These are phyloP conservation scores for Torulaspora microellipsoides DNA, from an alignment of 805 yeast species.

Conservation along the genomic window DNA sequence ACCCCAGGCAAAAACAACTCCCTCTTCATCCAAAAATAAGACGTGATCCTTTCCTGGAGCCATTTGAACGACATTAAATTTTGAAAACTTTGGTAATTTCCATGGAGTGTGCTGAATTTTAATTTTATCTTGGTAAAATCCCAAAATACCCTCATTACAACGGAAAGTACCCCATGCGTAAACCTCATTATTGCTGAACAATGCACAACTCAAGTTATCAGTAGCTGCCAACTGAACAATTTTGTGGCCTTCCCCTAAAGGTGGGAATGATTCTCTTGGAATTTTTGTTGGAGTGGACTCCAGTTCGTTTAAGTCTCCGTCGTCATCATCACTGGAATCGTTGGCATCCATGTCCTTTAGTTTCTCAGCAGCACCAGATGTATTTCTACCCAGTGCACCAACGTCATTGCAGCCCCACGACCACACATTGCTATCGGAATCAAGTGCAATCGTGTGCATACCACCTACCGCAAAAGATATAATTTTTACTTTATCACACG, in stretches of 20 bases:
- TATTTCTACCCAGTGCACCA: slow-evolving; percentile 85
- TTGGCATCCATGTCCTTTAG: slow-evolving; percentile 62
- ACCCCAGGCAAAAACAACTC: slow-evolving; percentile 95
- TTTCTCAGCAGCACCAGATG: slow-evolving; percentile 58
- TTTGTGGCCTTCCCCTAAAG: slow-evolving; percentile 43
- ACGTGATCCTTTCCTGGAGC: slow-evolving; percentile 94
- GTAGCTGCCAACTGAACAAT: slow-evolving; percentile 86
- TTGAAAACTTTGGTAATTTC: slow-evolving; percentile 43
- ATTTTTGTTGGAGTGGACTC: slow-evolving; percentile 88
- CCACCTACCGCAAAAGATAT: slow-evolving; percentile 94
- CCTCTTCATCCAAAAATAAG: slow-evolving; percentile 75
- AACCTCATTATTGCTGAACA: slow-evolving; percentile 78
- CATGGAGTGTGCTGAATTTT: slow-evolving; percentile 63
- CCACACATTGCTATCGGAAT: slow-evolving; percentile 75
- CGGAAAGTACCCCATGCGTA: slow-evolving; percentile 98
- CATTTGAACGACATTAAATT: slow-evolving; percentile 69
- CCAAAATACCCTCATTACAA: slow-evolving; percentile 86
- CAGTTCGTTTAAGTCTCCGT: slow-evolving; percentile 79
- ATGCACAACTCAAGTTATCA: slow-evolving; percentile 80
- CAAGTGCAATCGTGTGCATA: slow-evolving; percentile 86
- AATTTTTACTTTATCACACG: slow-evolving; percentile 58
- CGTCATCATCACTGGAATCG: slow-evolving; percentile 59
- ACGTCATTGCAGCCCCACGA: slow-evolving; percentile 98
- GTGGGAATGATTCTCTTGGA: slow-evolving; percentile 54
- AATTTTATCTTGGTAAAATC: slow-evolving; percentile 61